Base-by-base conservation (phyloP, 2,329 filamentous ascomycete genomes). In the Xylaria sp. region DNA sequence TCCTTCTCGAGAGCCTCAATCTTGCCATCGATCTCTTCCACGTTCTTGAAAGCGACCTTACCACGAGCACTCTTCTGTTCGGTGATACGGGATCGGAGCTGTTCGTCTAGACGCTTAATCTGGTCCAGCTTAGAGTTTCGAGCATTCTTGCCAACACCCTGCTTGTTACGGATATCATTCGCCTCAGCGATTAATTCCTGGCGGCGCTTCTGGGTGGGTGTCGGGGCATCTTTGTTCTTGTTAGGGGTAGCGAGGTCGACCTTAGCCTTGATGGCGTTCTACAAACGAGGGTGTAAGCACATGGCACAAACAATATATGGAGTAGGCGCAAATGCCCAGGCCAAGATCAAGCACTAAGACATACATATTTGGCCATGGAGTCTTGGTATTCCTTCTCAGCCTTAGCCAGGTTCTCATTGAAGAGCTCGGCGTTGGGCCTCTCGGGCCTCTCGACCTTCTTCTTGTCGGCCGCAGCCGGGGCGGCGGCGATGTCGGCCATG, bases 201-300 rank as follows among this genome's bases (percentile, higher is more conserved):
- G 78, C 94, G 92, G 79, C 91, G 92, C 86, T 97, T 93, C 77
- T 90, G 91, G 69, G 88, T 85, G 16, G 95, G 93, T 40, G 89
- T 93, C 78, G 92, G 92, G 82, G 93, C 90, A 79, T 95, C 93
- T 83, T 92, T 87, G 81, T 86, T 86, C 82, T 88, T 89, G 83
- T 81, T 92, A 57, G 93, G 92, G 78, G 91, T 87, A 69, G 92
- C 93, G 72, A 90, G 85, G 67, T 98, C 94, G 79, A 98, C 89
- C 85, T 98, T 97, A 79, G 91, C 88, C 83, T 94, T 95, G 83
- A 96, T 86, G 73, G 91, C 90, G 79, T 93, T 94, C 95, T 98
- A 51, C 37, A 10, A 6, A 62, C 18, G 70, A 61, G 1, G 40
- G 12, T 13, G 65, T 75, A 68, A 75, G 70, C 47, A 68, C 44